Evolutionary conservation across 139 green algal species (phyloP).

Genomic region (Closterium sp.): DNA sequence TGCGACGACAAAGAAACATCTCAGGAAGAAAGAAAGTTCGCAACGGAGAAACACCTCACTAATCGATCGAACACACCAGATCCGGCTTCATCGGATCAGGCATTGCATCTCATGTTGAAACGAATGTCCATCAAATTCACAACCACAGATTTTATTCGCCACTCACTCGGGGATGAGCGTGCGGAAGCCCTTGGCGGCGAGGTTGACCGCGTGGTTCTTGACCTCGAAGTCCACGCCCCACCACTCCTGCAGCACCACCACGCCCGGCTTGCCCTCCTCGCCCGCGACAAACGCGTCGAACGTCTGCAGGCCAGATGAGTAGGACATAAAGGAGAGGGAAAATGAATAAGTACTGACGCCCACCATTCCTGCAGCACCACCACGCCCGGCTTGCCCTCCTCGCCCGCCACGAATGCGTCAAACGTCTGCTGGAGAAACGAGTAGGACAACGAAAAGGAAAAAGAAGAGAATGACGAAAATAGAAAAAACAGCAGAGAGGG

Average conservation of each 20-base stretch:
- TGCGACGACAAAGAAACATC: background rate
- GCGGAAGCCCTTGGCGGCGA: conserved; percentile 34
- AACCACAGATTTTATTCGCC: background rate
- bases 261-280: conserved; percentile 4
- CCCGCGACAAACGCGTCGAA: conserved; percentile 42
- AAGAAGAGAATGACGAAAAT: no score
- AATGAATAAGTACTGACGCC: no score
- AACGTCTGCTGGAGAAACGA: conserved; percentile 26
- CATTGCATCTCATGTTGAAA: no score
- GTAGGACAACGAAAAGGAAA: background rate
- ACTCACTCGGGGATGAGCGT: conserved; percentile 47
- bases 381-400: conserved; percentile 19
- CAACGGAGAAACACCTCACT: no score
- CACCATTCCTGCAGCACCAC: conserved; percentile 55
- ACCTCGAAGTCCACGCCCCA: conserved; percentile 58
- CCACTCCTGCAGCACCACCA: conserved; percentile 58
- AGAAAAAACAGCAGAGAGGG: no score
- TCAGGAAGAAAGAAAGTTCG: background rate
- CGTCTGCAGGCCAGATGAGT: background rate
- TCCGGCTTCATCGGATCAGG: no score
- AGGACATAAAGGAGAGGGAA: no score
- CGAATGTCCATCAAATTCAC: background rate
- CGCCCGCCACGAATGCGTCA: conserved; percentile 32
- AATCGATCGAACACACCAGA: no score
- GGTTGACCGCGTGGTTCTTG: conserved; percentile 37